phyloP scores from a whole-genome alignment of 2,329 filamentous ascomycete species.

The Cercospora beticola region DNA sequence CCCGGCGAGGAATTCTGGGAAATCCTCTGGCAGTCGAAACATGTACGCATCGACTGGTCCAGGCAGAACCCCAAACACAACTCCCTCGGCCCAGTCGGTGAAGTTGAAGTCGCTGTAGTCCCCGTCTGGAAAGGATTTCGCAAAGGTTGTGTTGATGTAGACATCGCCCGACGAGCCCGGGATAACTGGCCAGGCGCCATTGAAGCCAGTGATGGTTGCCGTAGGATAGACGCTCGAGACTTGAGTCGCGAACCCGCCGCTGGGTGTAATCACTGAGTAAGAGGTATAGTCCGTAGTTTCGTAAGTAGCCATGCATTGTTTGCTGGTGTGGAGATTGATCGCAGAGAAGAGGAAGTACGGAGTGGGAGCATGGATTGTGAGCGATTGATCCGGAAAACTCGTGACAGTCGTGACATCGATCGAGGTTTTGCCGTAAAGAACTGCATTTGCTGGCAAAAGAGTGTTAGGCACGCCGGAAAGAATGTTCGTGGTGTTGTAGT shows the following conservation, averaged over 20 bases:
- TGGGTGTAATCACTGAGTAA: conserved; percentile 4
- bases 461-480: conserved; percentile 10
- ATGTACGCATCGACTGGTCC: conserved; percentile 14
- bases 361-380: conserved; percentile 10
- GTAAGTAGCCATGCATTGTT: background rate
- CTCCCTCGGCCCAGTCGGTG: conserved; percentile 12
- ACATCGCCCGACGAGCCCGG: background rate
- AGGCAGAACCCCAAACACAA: background rate
- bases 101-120: conserved; percentile 19
- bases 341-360: conserved; percentile 9
- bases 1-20: conserved; percentile 7
- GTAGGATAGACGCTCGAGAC: conserved; percentile 9
- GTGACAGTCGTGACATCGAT: conserved; percentile 5
- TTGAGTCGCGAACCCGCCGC: background rate
- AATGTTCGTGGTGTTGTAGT: conserved; percentile 2
- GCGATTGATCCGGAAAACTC: conserved; percentile 8
- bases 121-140: conserved; percentile 13
- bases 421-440: conserved; percentile 9
- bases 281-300: conserved; percentile 1
- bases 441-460: conserved; percentile 6
- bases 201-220: conserved; percentile 5
- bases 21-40: conserved; percentile 11
- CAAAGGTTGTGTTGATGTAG: conserved; percentile 3
- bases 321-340: conserved; percentile 7
- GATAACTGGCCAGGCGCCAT: background rate